Evolutionary conservation across 2,329 filamentous ascomycete species (phyloP), one percentile per base, ranked within the genome.

Genomic region (Xylaria sp.): DNA sequence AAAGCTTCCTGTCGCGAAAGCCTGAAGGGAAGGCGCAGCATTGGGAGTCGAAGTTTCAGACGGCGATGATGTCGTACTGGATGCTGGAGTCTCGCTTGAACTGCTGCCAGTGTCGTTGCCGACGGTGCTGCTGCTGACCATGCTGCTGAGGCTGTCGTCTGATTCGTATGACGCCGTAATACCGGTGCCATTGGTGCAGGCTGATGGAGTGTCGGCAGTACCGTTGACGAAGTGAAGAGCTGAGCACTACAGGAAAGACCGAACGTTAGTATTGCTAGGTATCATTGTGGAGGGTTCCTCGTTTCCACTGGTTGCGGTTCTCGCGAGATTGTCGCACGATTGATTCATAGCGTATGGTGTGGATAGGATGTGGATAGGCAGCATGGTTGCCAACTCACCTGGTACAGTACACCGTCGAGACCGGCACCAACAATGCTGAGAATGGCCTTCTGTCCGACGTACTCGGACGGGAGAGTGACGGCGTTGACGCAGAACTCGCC

Each of bases 341-440:
- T 35, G 32, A 27, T 16, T 13, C 2, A 13, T 32, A 35, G 18
- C 5, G 37, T 29, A 9, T 9, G 42, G 18, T 2, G 21, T n/a
- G 2, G 37, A 9, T 21, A 16, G 27, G 29, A 40, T 37, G 21
- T 63, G 18, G 16, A 35, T 21, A 13, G 12, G 13, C 44, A 29
- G 25, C 73, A 81, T 23, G 16, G 62, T 3, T 40, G 4, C n/a
- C 4, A 40, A 62, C 66, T 63, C 77, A 89, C 87, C 81, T 88
- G 84, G 75, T 84, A 90, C 5, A 90, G 78, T 18, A 86, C 69
- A 2, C 88, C 88, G 68, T 91, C 88, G 0, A 83, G 79, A 0
- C 84, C 87, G 23, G 84, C 80, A 25, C 82, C 83, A 0, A 86
- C 84, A 35, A 90, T 78, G 51, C 84, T 79, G 4, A 91, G 74